Base-by-base conservation (phyloP, 2,329 filamentous ascomycete genomes). In the Cladosporium phlei region DNA sequence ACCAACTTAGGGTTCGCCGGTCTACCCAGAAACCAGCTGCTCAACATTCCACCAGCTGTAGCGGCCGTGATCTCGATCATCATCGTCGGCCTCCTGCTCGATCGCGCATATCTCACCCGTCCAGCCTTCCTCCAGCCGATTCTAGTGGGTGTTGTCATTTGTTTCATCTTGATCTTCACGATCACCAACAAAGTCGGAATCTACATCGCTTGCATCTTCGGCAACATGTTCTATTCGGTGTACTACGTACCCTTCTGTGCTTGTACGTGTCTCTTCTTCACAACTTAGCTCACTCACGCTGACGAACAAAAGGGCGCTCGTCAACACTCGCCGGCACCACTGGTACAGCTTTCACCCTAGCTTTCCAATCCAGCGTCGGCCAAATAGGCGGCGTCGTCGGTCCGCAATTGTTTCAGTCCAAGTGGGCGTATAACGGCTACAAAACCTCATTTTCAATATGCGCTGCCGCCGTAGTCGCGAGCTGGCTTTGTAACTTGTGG, bases 171-270 rank as follows among this genome's bases (percentile, higher is more conserved):
- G 17, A 64, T 74, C 37, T 62, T 69, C 14, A 65, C 66, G 3
- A 64, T 70, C 11, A 54, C 51, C 12, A 64, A 62, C 28, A 59
- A 62, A n/a, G 57, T 63, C 9, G 69, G 66, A 0, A 67, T 71
- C 6, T 76, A 75, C 52, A 59, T 68, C 2, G 66, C 69, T 4
- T 71, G 70, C 49, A 64, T 69, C 5, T 63, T 76, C 10, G 70
- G 40, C 29, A 69, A 63, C 0, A 61, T 69, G 42, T 72, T 73
- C 47, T 73, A 72, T 48, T 60, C 61, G 7, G 55, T 62, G 3
- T 72, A 69, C 46, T 72, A 72, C 48, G 69, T 74, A 11, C 66
- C 70, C 0, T 72, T 73, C 51, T 74, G 69, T 70, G 65, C 65
- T 27, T 49, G 68, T 33, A 35, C 27, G 32, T 27, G 14, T 11